phyloP scores from a whole-genome alignment of 345 rosid species.

The Microcos paniculata region DNA sequence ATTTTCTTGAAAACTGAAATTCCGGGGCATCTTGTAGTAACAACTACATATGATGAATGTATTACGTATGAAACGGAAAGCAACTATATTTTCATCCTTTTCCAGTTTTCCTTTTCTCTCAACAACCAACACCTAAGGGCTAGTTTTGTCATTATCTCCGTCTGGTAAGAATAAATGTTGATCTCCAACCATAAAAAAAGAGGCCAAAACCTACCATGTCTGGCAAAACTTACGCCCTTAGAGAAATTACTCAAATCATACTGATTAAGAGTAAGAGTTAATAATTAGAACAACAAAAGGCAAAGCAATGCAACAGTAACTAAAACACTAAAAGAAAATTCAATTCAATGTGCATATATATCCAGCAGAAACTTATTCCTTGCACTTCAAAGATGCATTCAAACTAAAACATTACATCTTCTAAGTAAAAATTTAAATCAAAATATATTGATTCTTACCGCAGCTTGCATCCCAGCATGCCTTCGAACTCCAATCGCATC shows the following conservation, averaged over 20 bases:
- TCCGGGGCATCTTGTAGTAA: not conserved
- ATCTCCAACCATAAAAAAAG: not conserved
- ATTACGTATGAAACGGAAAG: not conserved
- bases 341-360: not conserved
- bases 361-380: not conserved
- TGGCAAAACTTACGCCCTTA: no score
- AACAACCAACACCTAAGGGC: slow-evolving; percentile 2
- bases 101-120: not conserved
- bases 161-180: not conserved
- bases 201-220: no score
- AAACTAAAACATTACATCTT: not conserved
- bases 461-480: slow-evolving; percentile 99
- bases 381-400: not conserved
- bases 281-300: not conserved
- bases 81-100: not conserved
- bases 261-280: no score
- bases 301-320: slow-evolving; percentile 8
- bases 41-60: not conserved
- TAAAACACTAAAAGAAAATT: not conserved
- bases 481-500: slow-evolving; percentile 94
- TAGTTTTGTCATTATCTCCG: not conserved
- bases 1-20: not conserved
- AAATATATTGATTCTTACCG: slow-evolving; percentile 41
- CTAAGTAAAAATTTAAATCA: slow-evolving; percentile 4
- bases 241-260: no score